Evolutionary conservation across 768 basidiomycete species (phyloP).

Genomic region (Kondoa malvinella): DNA sequence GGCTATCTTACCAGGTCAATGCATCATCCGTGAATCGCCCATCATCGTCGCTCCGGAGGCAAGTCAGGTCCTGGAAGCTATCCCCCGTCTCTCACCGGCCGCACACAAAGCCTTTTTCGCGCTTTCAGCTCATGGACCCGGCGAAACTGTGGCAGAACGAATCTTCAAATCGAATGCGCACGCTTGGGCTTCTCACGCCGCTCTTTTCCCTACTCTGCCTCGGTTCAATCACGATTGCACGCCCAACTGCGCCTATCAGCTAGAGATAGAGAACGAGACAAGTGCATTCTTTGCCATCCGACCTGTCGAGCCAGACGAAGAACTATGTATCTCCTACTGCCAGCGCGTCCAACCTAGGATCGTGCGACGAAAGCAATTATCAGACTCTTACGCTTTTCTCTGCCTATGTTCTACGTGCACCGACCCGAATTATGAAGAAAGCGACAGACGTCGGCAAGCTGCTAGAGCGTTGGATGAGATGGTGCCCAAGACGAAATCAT

Average conservation of each 20-base stretch:
- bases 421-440: not conserved
- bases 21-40: not conserved
- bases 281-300: not conserved
- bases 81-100: not conserved
- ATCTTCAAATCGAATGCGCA: constrained; percentile 3
- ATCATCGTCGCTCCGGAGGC: not conserved
- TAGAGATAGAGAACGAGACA: not conserved
- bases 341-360: not conserved
- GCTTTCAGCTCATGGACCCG: not conserved
- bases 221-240: not conserved
- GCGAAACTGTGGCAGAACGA: not conserved
- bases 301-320: not conserved
- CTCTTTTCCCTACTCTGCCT: constrained; percentile 3
- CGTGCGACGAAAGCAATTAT: not conserved
- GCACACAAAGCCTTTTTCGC: not conserved
- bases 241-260: constrained; percentile 3
- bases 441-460: not conserved
- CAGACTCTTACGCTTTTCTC: not conserved
- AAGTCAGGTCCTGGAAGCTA: not conserved
- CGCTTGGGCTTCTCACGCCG: not conserved
- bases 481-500: not conserved
- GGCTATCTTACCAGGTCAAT: not conserved
- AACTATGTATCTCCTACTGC: not conserved
- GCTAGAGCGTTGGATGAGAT: not conserved
- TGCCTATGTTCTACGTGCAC: not conserved